Evolutionary conservation across 176 grass and related monocot genomes (phyloP).

Genomic region (Triticum turgidum): DNA sequence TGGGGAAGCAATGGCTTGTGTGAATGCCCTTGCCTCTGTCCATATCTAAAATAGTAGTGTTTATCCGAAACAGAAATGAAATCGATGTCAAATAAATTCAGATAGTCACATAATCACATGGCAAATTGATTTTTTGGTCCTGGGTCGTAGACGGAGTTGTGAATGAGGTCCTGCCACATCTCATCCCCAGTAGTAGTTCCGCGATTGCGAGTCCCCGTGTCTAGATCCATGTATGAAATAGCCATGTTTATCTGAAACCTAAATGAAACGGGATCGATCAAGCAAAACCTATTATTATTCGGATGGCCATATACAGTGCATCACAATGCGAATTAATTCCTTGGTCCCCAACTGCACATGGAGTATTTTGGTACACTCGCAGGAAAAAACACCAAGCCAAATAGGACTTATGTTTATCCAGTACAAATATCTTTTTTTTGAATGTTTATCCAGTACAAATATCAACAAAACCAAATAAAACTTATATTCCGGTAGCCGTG

Average conservation of each 20-base stretch:
- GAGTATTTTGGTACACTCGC: not conserved
- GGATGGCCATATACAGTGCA: not conserved
- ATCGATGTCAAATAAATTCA: not conserved
- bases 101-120: not conserved
- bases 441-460: not conserved
- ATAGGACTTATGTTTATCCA: not conserved
- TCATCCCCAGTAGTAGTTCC: not conserved
- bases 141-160: too few species aligned
- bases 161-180: too few species aligned
- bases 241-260: not conserved
- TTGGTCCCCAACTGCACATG: not conserved
- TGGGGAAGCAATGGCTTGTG: not conserved
- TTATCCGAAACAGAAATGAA: too few species aligned
- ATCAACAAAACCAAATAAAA: not conserved
- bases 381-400: not conserved
- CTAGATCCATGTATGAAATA: not conserved
- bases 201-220: not conserved
- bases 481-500: not conserved
- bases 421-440: not conserved
- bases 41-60: not conserved
- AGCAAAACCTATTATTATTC: not conserved
- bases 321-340: not conserved
- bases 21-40: not conserved
- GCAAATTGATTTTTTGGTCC: not conserved
- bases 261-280: not conserved